phyloP scores from a whole-genome alignment of 75 land plant genomes.

The Selaginella moellendorffii region DNA sequence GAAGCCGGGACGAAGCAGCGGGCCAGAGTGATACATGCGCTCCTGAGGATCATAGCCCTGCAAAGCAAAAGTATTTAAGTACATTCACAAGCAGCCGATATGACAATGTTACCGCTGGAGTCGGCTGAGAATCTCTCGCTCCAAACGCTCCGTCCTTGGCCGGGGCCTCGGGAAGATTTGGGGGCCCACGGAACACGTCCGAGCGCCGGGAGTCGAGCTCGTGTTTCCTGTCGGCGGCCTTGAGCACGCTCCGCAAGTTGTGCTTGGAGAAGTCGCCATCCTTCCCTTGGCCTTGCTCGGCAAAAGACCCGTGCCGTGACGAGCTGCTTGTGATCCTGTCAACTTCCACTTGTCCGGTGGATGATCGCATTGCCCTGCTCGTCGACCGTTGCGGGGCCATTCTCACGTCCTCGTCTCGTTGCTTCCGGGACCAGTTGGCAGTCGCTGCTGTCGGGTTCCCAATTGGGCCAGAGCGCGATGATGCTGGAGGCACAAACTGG shows the following conservation, averaged over 20 bases:
- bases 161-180: not conserved
- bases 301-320: no score
- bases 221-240: not conserved
- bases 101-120: not conserved
- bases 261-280: not conserved
- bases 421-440: no score
- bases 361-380: not conserved
- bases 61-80: not conserved
- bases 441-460: not conserved
- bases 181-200: not conserved
- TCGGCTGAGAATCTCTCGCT: not conserved
- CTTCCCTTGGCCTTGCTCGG: not conserved
- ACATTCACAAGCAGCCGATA: not conserved
- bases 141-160: not conserved
- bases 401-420: not conserved
- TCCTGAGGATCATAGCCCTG: not conserved
- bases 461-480: slow-evolving; percentile 19
- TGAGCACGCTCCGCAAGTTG: not conserved
- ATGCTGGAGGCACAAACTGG: slow-evolving; percentile 18
- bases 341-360: not conserved
- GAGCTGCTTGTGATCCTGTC: not conserved
- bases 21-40: not conserved
- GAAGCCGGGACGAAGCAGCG: slow-evolving; percentile 9
- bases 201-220: not conserved
- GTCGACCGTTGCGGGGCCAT: not conserved